Base-by-base conservation (phyloP, 495 filamentous ascomycete species). In the Penicillium silybi region DNA sequence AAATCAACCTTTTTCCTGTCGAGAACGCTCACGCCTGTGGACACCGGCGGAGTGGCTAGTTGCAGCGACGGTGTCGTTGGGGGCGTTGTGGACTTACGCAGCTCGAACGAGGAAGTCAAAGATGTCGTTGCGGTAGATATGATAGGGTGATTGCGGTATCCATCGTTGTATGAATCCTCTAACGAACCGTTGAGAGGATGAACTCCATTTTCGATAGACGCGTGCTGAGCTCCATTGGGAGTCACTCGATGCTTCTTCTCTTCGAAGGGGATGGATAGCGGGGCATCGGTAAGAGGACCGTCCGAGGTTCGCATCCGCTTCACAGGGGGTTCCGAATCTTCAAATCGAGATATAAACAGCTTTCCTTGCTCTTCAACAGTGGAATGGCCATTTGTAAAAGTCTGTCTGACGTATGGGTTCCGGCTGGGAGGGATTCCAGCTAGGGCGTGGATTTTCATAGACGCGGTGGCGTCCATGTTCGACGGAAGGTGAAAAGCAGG, bases 61-160 rank as follows among this genome's bases (percentile, higher is more conserved):
- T 46, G 41, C 13, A 47, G 35, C 29, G 63, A 48, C 3, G 59
- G 48, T 2, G 59, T 51, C 0, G 63, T 60, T 9, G 61, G 57
- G 10, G 73, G 70, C 1, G 72, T 65, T 7, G 44, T 62, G 2
- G 70, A 75, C 23, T 62, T 68, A 38, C 57, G 60, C 9, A 51
- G 52, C 26, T 63, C 50, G 29, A 56, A 54, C 6, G 59, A 55
- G 18, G 61, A 64, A 35, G 54, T 52, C n/a, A 63, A 40, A 16
- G 67, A 66, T 4, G 65, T 53, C 4, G 71, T 65, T 13, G 62
- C 66, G 6, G 52, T 52, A 15, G 66, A 69, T 10, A 58, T 62
- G 48, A 64, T 63, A 5, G 68, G 62, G 13, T 65, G 68, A 29
- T 46, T 66, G 29, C 46, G 48, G 41, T 41, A 60, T 11, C 59